phyloP scores from a whole-genome alignment of 345 rosid genomes.

The Citrus inodora region DNA sequence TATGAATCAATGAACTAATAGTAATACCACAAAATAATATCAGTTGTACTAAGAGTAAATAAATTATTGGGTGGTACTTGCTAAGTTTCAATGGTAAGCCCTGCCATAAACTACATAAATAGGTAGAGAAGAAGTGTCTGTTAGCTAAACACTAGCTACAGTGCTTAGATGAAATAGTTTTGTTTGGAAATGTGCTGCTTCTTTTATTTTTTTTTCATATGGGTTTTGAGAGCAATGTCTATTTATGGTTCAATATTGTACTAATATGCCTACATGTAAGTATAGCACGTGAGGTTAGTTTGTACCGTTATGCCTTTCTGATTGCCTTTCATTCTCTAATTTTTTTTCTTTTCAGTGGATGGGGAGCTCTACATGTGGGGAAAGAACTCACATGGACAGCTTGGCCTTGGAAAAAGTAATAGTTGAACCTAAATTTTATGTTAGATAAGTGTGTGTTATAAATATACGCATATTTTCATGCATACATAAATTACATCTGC shows the following conservation, averaged over 20 bases:
- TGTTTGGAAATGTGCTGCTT: neutral
- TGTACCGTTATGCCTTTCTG: neutral
- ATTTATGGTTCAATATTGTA: neutral
- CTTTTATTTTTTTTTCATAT: neutral
- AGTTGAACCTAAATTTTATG: neutral
- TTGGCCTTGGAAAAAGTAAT: conserved; percentile 93
- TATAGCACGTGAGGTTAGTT: neutral
- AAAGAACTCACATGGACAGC: conserved; percentile 88
- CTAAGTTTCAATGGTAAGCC: neutral
- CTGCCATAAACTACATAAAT: neutral
- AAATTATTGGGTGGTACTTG: neutral
- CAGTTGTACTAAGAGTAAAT: neutral
- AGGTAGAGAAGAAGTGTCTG: neutral
- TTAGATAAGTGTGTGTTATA: neutral
- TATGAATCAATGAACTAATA: neutral
- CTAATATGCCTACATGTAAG: neutral
- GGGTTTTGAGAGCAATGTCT: neutral
- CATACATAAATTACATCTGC: neutral
- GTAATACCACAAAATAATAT: neutral
- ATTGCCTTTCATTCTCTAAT: conserved; percentile 1
- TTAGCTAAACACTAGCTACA: neutral
- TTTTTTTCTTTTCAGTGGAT: conserved; percentile 40
- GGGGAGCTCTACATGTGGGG: conserved; percentile 97
- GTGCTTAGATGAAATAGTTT: neutral
- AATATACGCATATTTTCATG: neutral